Evolutionary conservation across 768 basidiomycete genomes (phyloP), one percentile per base, ranked within the genome.

Genomic region (Hortiboletus campestris): DNA sequence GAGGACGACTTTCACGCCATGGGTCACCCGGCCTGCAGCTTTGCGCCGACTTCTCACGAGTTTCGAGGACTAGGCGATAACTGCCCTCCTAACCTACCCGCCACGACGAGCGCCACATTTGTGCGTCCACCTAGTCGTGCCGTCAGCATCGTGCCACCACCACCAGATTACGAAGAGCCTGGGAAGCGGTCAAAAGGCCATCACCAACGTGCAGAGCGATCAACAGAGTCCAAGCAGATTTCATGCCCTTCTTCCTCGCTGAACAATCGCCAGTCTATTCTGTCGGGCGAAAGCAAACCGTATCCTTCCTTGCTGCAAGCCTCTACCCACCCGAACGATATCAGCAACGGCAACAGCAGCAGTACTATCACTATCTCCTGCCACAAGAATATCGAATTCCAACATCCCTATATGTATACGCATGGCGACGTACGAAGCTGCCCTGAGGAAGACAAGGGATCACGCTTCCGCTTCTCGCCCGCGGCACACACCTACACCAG

Each of bases 1-100:
- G 75, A 76, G 53, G 68, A 74, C 35, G 72, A 74, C 19, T 73
- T 76, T 54, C 72, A 73, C 48, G 60, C 69, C 13, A 61, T 65
- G 57, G 46, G 58, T 8, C 59, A 62, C 46, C 40, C 45, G 1
- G 36, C 53, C 11, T 50, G 35, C 34, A 46, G 46, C 46, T 54
- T 64, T 14, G 40, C 39, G 17, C 55, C 55, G 6, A 35, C 48
- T 25, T 19, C 47, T 36, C 46, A 49, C 16, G 40, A 40, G 19
- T 32, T 51, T 31, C 54, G 42, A 49, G 58, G 53, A 25, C 20
- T 17, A 13, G 39, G 39, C 17, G 54, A 55, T 17, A 22, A 10
- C 6, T 22, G 43, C 44, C 34, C 38, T 29, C 32, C 57, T 4
- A 44, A 42, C 41, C 31, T 38, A 25, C 29, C 55, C 9, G 9